These are phyloP conservation scores for Metschnikowia shivogae DNA, from an alignment of 805 yeast genomes.

Conservation along the genomic window DNA sequence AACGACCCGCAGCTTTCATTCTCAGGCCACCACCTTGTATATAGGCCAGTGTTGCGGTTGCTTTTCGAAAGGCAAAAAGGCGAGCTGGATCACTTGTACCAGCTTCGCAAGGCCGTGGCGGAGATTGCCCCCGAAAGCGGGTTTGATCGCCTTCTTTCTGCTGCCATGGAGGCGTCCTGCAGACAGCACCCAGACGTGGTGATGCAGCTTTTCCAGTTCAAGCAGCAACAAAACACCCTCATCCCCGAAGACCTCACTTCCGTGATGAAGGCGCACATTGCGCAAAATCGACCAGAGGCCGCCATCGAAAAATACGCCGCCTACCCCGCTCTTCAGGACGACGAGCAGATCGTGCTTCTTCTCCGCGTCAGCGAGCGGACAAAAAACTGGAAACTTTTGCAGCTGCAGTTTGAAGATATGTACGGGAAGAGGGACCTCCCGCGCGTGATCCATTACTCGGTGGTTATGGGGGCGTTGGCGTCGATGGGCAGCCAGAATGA, in stretches of 20 bases:
- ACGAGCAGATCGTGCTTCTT: constrained; percentile 46
- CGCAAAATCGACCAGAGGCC: constrained; percentile 19
- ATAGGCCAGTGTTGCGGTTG: constrained; percentile 18
- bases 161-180: background rate
- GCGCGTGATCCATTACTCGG: constrained; percentile 50
- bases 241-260: constrained; percentile 24
- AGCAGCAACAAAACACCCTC: background rate
- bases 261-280: constrained; percentile 28
- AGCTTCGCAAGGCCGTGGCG: background rate
- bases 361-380: constrained; percentile 43
- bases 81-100: background rate
- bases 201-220: background rate
- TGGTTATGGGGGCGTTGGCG: constrained; percentile 60
- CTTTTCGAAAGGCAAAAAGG: constrained; percentile 3
- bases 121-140: background rate
- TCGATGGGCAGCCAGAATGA: constrained; percentile 42
- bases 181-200: background rate
- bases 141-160: background rate
- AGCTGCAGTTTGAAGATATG: constrained; percentile 51
- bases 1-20: constrained; percentile 22
- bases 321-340: constrained; percentile 40
- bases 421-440: constrained; percentile 55
- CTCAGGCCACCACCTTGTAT: constrained; percentile 10
- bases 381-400: constrained; percentile 52
- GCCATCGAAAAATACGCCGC: constrained; percentile 29